A percentile compares a stretch with the other conserved stretches of the same genome.
Conservation (phyloP, 768 basidiomycete genomes). For the Infundibulicybe gibba region DNA sequence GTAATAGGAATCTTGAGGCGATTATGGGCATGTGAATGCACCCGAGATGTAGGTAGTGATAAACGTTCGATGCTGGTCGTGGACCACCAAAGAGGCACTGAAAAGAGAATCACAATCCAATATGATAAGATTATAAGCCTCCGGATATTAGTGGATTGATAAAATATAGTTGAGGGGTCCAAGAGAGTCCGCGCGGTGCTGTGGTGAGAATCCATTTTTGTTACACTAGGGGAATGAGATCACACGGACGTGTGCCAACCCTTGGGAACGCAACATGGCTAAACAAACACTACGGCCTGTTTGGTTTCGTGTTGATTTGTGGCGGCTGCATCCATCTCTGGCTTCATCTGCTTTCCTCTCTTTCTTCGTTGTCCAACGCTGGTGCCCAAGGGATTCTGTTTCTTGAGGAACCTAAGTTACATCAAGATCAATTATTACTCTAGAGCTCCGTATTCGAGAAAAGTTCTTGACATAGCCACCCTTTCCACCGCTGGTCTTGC, state of each 20-base stretch:
- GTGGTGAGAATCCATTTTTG: slow-evolving; percentile 6
- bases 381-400: too few species aligned
- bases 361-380: neutral
- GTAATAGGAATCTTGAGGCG: slow-evolving; percentile 43
- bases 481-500: too few species aligned
- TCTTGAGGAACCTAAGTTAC: too few species aligned
- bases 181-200: slow-evolving; percentile 18
- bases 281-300: slow-evolving; percentile 19
- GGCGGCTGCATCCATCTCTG: slow-evolving; percentile 15
- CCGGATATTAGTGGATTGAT: slow-evolving; percentile 46
- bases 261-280: slow-evolving; percentile 20
- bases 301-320: slow-evolving; percentile 22
- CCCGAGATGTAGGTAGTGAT: slow-evolving; percentile 60
- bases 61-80: slow-evolving; percentile 88
- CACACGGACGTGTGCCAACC: slow-evolving; percentile 13
- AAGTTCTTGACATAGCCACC: too few species aligned
- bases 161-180: slow-evolving; percentile 50
- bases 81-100: slow-evolving; percentile 90
- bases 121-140: slow-evolving; percentile 70
- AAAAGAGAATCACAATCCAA: slow-evolving; percentile 73
- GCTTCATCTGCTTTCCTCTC: slow-evolving; percentile 3
- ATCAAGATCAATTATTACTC: too few species aligned
- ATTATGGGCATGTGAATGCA: slow-evolving; percentile 46
- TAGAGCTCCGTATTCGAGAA: too few species aligned
- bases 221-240: neutral